Evolutionary conservation across 129 eudicot genomes (phyloP).

Genomic region (Gnaphalium uliginosum): DNA sequence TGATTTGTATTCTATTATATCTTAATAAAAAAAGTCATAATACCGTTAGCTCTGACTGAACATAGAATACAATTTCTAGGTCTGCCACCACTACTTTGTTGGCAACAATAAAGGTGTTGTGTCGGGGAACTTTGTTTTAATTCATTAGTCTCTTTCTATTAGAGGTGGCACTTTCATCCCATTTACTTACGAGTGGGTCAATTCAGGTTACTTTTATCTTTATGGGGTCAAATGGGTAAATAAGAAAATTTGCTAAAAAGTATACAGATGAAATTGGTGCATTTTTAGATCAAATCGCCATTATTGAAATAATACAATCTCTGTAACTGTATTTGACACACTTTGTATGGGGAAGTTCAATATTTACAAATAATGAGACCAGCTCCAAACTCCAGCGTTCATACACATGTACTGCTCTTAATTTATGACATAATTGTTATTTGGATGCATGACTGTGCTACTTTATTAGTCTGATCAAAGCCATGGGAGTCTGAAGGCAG

Average conservation of each 20-base stretch:
- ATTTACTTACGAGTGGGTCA: background rate
- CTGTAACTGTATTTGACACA: background rate
- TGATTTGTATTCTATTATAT: no score
- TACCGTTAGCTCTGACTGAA: background rate
- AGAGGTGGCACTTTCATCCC: background rate
- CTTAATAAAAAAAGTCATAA: no score
- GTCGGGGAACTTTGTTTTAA: background rate
- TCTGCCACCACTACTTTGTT: no score
- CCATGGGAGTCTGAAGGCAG: constrained; percentile 74
- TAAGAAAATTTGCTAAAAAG: no score
- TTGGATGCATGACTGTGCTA: background rate
- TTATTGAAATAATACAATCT: background rate
- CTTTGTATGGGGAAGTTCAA: background rate
- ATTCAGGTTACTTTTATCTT: background rate
- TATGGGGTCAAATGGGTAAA: background rate
- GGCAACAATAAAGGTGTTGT: background rate
- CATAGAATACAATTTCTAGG: background rate
- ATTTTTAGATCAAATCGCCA: no score
- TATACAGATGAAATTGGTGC: background rate
- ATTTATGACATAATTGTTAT: background rate
- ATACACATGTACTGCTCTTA: background rate
- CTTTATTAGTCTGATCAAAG: constrained; percentile 65
- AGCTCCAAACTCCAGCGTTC: no score
- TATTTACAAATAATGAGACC: background rate
- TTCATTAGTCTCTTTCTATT: background rate